Conservation (phyloP, 345 rosid species). For the Lepidium sativum region DNA sequence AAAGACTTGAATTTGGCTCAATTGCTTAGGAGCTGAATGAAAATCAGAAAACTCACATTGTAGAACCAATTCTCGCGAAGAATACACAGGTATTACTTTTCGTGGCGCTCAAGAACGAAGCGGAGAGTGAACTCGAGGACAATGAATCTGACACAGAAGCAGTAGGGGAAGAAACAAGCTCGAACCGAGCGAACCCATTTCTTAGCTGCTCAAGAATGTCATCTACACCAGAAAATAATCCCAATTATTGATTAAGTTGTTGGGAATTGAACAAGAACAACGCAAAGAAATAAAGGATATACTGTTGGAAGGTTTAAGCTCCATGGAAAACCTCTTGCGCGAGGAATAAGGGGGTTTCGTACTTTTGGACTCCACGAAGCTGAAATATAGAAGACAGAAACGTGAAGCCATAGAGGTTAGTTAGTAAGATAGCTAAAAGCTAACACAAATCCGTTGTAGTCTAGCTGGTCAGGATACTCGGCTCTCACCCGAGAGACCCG, state of each 20-base stretch:
- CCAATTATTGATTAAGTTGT: not conserved
- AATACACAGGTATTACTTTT: constrained; percentile 24
- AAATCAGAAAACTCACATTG: constrained; percentile 35
- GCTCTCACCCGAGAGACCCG: constrained; percentile 72
- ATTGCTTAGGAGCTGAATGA: not conserved
- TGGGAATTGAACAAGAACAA: not conserved
- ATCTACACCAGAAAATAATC: constrained; percentile 28
- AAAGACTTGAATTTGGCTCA: not conserved
- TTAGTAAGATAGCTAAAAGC: too few species aligned
- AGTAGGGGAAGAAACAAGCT: constrained; percentile 54
- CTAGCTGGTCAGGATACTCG: constrained; percentile 68
- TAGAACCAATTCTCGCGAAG: constrained; percentile 69
- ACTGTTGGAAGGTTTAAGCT: constrained; percentile 24
- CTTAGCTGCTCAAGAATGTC: constrained; percentile 56
- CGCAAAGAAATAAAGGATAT: not conserved
- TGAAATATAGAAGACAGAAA: not conserved
- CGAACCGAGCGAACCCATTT: constrained; percentile 59
- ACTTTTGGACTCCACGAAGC: not conserved
- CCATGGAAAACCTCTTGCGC: constrained; percentile 16
- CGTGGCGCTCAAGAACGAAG: constrained; percentile 21
- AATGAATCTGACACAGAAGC: constrained; percentile 36
- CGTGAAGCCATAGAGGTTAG: too few species aligned
- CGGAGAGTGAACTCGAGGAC: constrained; percentile 14
- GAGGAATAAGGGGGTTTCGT: not conserved
- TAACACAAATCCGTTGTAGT: constrained; percentile 32